These are phyloP conservation scores for Sporothrix curviconia DNA, from an alignment of 2,329 filamentous ascomycete species.

Conservation along the genomic window DNA sequence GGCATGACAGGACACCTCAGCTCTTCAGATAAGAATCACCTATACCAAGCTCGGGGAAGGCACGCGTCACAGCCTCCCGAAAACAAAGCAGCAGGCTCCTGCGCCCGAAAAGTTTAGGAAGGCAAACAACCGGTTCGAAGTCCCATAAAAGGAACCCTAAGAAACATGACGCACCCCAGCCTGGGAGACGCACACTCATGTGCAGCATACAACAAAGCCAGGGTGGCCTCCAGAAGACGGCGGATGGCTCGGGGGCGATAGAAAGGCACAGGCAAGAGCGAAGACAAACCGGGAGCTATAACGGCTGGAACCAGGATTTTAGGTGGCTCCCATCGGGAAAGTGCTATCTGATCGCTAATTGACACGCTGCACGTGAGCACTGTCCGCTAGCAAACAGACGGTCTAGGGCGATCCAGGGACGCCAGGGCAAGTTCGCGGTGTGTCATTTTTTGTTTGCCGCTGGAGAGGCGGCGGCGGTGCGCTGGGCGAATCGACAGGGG, in stretches of 20 bases:
- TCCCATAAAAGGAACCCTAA: background rate
- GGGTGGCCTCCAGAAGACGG: background rate
- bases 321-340: background rate
- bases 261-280: conserved; percentile 8
- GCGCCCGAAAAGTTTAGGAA: conserved; percentile 1
- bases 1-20: background rate
- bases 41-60: background rate
- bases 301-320: background rate
- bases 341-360: background rate
- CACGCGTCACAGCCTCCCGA: background rate
- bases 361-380: conserved; percentile 5
- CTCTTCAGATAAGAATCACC: background rate
- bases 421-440: background rate
- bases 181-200: too few relatives aligned
- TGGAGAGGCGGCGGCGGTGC: background rate
- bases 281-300: conserved; percentile 12
- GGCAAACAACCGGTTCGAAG: background rate
- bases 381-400: background rate
- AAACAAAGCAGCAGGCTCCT: background rate
- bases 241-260: conserved; percentile 18
- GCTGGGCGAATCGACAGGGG: background rate
- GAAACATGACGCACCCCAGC: conserved; percentile 13
- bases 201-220: background rate
- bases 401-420: background rate
- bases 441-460: background rate